Conservation (phyloP, 73 alveolate genomes). For the Paramecium tetraurelia region DNA sequence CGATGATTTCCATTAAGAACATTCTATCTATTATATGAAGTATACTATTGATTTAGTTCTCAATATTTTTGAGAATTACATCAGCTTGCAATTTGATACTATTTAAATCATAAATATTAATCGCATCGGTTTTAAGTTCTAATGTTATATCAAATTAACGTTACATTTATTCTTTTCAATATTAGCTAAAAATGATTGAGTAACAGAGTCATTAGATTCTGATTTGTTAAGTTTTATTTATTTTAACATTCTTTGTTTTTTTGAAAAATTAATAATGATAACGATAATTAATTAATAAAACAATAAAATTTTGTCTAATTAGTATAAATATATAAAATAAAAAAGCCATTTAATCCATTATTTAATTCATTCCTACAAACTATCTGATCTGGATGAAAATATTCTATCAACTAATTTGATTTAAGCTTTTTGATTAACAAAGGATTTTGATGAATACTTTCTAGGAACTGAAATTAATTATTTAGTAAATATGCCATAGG, state of each 20-base stretch:
- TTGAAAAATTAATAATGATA: not conserved
- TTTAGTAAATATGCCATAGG: conserved; percentile 19
- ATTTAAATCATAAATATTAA: not conserved
- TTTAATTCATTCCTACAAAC: not conserved
- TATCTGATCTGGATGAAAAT: conserved; percentile 44
- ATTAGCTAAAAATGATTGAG: not conserved
- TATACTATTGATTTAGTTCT: not conserved
- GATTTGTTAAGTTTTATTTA: not conserved
- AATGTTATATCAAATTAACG: not conserved
- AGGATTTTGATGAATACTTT: not conserved
- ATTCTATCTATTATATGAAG: not conserved
- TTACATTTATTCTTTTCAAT: conserved; percentile 10
- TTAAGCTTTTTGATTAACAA: not conserved
- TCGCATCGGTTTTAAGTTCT: not conserved
- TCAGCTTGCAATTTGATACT: not conserved
- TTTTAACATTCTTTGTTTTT: not conserved
- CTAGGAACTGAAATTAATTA: not conserved
- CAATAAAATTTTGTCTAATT: not conserved
- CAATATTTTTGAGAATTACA: conserved; percentile 9
- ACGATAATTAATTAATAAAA: not conserved
- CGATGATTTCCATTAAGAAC: not conserved
- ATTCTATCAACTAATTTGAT: conserved; percentile 31
- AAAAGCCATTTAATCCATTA: not conserved
- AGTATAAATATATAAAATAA: not conserved
- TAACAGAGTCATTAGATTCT: not conserved